These are phyloP conservation scores for Fonsecaea erecta DNA, from an alignment of 2,329 filamentous ascomycete species.

Conservation along the genomic window DNA sequence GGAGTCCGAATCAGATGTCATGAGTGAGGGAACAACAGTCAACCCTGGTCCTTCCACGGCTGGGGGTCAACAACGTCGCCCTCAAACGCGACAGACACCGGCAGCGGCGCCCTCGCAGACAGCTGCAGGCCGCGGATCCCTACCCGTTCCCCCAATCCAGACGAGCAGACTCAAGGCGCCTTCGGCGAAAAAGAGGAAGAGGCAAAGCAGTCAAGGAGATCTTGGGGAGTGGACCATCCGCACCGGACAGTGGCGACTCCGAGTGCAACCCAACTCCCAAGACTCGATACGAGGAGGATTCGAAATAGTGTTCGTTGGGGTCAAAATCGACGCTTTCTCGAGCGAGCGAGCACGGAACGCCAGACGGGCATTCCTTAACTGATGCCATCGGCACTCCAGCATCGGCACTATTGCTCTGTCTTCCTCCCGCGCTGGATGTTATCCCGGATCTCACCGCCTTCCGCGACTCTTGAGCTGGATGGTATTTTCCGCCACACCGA, in stretches of 20 bases:
- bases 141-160: conserved; percentile 25
- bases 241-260: conserved; percentile 73
- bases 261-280: conserved; percentile 59
- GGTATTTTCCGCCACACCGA: conserved; percentile 2
- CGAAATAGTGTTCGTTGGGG: conserved; percentile 74
- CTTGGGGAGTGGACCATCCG: conserved; percentile 63
- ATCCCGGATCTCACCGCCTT: conserved; percentile 5
- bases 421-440: neutral
- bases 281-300: conserved; percentile 55
- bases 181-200: conserved; percentile 32
- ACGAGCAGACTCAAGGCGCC: conserved; percentile 25
- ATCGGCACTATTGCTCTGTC: neutral
- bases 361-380: conserved; percentile 65
- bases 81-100: conserved; percentile 27
- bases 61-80: conserved; percentile 19
- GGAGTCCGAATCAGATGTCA: conserved; percentile 32
- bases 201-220: conserved; percentile 29
- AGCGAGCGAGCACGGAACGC: conserved; percentile 70
- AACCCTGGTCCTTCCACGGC: conserved; percentile 11
- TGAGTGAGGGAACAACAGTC: conserved; percentile 24
- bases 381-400: neutral
- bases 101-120: conserved; percentile 12
- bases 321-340: conserved; percentile 75
- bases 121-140: conserved; percentile 5
- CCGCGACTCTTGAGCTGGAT: conserved; percentile 5